phyloP scores from a whole-genome alignment of 2,329 filamentous ascomycete genomes.

The Sporothrix brunneoviolacea region DNA sequence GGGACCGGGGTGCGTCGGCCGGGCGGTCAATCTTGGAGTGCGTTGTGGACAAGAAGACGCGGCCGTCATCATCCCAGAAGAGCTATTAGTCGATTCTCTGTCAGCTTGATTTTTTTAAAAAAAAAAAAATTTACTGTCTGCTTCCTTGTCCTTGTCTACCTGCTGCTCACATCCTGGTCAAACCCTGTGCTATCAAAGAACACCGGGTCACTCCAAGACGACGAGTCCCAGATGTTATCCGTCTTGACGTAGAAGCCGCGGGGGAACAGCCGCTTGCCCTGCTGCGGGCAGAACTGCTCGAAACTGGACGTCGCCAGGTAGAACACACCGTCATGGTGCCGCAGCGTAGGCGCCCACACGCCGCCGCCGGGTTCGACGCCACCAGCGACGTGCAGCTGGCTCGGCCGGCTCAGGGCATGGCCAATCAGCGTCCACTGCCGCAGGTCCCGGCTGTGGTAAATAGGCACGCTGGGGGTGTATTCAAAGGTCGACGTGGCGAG shows the following conservation, averaged over 20 bases:
- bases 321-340: conserved; percentile 51
- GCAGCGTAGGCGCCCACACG: conserved; percentile 57
- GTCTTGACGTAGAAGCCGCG: neutral
- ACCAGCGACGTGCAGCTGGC: conserved; percentile 39
- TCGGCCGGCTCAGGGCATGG: conserved; percentile 42
- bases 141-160: too few relatives aligned
- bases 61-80: neutral
- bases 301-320: conserved; percentile 34
- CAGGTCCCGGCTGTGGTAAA: conserved; percentile 46
- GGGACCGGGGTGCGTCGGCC: neutral
- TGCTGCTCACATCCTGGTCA: neutral
- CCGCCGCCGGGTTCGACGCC: conserved; percentile 49
- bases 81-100: too few relatives aligned
- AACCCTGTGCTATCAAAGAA: neutral
- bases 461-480: conserved; percentile 50
- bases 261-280: neutral
- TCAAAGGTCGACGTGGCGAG: conserved; percentile 51
- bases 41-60: neutral
- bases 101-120: too few relatives aligned
- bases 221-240: neutral
- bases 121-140: too few relatives aligned
- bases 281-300: neutral
- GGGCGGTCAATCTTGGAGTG: neutral
- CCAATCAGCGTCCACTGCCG: conserved; percentile 45
- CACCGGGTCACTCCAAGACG: neutral